These are phyloP conservation scores for Juglanconis sp. DNA, from an alignment of 2,329 filamentous ascomycete genomes.

Conservation along the genomic window DNA sequence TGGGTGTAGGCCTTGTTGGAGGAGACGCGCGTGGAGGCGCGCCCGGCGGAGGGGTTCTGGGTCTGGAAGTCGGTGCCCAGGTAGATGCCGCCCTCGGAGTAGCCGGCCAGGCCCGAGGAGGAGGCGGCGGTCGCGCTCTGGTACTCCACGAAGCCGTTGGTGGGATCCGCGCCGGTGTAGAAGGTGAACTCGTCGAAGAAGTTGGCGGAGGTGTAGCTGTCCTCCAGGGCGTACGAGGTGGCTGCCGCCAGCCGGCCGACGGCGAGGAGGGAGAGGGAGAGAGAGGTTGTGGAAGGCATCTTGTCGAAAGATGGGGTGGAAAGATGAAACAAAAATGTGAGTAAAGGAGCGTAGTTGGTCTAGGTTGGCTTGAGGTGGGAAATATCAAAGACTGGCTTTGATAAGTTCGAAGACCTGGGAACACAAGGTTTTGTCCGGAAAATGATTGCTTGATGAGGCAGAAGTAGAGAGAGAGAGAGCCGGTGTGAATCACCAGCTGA, in stretches of 20 bases:
- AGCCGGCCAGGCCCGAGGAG: conserved; percentile 55
- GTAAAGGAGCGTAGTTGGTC: neutral
- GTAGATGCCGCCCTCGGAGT: conserved; percentile 54
- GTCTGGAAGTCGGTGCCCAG: conserved; percentile 68
- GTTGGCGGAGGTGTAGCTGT: conserved; percentile 49
- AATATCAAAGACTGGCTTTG: conserved; percentile 3
- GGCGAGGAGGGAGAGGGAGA: conserved; percentile 17
- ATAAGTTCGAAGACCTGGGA: neutral
- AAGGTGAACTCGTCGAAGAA: conserved; percentile 57
- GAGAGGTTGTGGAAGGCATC: conserved; percentile 22
- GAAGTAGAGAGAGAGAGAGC: neutral
- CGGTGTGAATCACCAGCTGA: neutral
- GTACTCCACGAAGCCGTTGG: conserved; percentile 72
- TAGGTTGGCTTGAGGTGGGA: neutral
- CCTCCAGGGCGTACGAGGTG: conserved; percentile 43
- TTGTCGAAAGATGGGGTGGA: conserved; percentile 6
- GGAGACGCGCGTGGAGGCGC: conserved; percentile 66
- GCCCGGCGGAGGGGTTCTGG: conserved; percentile 53
- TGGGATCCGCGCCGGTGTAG: conserved; percentile 62
- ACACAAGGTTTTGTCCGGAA: neutral
- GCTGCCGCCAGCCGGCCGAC: conserved; percentile 23
- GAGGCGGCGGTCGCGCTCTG: conserved; percentile 57
- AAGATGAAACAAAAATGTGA: neutral
- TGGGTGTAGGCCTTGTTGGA: conserved; percentile 65
- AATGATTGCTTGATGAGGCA: neutral